A percentile compares a stretch with the other conserved stretches of the same genome.
Evolutionary conservation across 2,329 filamentous ascomycete genomes (phyloP).

Genomic region (Davidsoniella australis): DNA sequence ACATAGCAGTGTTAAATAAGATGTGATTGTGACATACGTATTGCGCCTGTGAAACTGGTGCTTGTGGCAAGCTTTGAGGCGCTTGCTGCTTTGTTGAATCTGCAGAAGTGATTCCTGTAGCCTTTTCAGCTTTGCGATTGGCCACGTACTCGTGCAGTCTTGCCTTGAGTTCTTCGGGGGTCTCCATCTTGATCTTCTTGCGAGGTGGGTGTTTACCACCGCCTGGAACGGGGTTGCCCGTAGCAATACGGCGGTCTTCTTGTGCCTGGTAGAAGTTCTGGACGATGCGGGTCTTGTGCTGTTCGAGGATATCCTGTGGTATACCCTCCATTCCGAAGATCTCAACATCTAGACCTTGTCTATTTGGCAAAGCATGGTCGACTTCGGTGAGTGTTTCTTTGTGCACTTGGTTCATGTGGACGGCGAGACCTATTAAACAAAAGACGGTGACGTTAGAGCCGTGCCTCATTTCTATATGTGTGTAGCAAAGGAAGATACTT

Average conservation of each 20-base stretch:
- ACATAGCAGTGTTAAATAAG: neutral
- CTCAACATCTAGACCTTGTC: constrained; percentile 74
- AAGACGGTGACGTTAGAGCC: neutral
- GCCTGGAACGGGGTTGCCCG: constrained; percentile 67
- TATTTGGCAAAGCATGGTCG: constrained; percentile 80
- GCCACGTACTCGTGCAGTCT: constrained; percentile 63
- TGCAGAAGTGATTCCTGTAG: constrained; percentile 20
- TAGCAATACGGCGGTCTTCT: constrained; percentile 62
- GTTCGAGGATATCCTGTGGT: constrained; percentile 64
- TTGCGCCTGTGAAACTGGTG: neutral
- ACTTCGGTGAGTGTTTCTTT: constrained; percentile 79
- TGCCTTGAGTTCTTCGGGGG: constrained; percentile 60
- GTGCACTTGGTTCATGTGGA: constrained; percentile 97
- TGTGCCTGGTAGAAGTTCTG: constrained; percentile 74
- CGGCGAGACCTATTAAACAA: constrained; percentile 53
- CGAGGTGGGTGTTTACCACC: constrained; percentile 45
- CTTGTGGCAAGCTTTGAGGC: neutral
- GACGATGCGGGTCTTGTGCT: constrained; percentile 74
- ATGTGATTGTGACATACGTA: constrained; percentile 5
- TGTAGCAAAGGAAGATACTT: constrained; percentile 18
- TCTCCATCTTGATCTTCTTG: constrained; percentile 59
- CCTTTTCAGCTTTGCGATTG: constrained; percentile 43
- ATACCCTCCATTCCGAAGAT: constrained; percentile 99
- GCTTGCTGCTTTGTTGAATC: neutral
- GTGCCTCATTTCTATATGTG: neutral